Percentiles rank a stretch among this genome's conserved stretches.
phyloP scores from a whole-genome alignment of 2,329 filamentous ascomycete species.

The Aspergillus neotritici region DNA sequence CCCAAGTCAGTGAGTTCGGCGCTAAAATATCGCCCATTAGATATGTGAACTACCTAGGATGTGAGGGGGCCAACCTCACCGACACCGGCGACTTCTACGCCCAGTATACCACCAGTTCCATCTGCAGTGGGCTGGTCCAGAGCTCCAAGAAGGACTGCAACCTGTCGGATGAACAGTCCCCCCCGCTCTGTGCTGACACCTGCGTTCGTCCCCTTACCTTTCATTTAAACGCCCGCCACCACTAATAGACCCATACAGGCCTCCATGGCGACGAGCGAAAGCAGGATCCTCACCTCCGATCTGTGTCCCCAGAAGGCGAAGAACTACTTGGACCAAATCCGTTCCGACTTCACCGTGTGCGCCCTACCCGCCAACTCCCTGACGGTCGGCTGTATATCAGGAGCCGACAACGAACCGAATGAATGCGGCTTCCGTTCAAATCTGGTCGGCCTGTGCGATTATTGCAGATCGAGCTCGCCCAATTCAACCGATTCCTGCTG shows the following conservation, averaged over 20 bases:
- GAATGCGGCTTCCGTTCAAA: slow-evolving; percentile 81
- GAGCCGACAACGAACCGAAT: slow-evolving; percentile 69
- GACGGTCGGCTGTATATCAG: slow-evolving; percentile 67
- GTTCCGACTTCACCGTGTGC: slow-evolving; percentile 89
- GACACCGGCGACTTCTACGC: slow-evolving; percentile 82
- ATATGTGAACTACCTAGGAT: slow-evolving; percentile 77
- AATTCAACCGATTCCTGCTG: slow-evolving; percentile 97
- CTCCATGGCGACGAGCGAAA: slow-evolving; percentile 81
- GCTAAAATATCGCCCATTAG: slow-evolving; percentile 43
- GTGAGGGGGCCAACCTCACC: slow-evolving; percentile 66
- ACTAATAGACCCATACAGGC: slow-evolving; percentile 47
- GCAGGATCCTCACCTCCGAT: slow-evolving; percentile 67
- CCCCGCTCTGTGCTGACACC: slow-evolving; percentile 79
- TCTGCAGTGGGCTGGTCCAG: slow-evolving; percentile 93
- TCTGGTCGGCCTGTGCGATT: slow-evolving; percentile 71
- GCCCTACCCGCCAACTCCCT: slow-evolving; percentile 75
- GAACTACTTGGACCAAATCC: slow-evolving; percentile 69
- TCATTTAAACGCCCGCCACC: background rate
- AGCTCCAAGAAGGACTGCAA: slow-evolving; percentile 69
- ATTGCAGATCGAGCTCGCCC: slow-evolving; percentile 73
- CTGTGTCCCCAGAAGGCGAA: slow-evolving; percentile 64
- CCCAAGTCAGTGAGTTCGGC: too few species aligned
- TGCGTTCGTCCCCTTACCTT: slow-evolving; percentile 57
- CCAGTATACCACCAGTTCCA: slow-evolving; percentile 81
- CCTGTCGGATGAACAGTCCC: slow-evolving; percentile 58